Evolutionary conservation across 345 rosid genomes (phyloP).

Genomic region (Citrus hindsii): DNA sequence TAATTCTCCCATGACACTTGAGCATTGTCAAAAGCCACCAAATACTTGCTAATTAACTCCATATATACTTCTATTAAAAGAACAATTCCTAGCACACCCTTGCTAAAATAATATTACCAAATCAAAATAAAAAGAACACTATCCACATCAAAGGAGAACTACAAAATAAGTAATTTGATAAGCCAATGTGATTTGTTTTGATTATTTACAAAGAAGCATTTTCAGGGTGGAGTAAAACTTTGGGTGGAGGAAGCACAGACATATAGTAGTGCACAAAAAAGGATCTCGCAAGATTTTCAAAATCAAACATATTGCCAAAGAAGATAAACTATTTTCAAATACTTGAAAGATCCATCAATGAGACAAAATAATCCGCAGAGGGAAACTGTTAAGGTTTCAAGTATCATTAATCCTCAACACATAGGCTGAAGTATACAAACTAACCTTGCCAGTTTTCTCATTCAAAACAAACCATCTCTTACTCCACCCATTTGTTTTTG

Average conservation of each 20-base stretch:
- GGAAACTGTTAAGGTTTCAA: not conserved
- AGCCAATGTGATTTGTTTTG: not conserved
- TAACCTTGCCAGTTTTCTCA: conserved; percentile 96
- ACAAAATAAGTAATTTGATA: not conserved
- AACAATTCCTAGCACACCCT: not conserved
- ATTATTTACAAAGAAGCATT: not conserved
- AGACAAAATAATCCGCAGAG: not conserved
- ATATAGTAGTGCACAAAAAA: not conserved
- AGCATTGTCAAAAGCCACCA: not conserved
- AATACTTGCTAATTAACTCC: not conserved
- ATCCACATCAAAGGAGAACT: not conserved
- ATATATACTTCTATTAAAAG: not conserved
- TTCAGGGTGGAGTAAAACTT: not conserved
- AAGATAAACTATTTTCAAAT: not conserved
- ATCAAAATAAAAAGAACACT: not conserved
- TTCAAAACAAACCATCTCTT: conserved; percentile 94
- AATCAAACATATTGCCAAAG: not conserved
- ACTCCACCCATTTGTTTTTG: conserved; percentile 89
- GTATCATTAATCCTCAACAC: not conserved
- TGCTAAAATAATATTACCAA: not conserved
- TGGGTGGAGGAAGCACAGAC: not conserved
- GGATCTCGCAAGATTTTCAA: not conserved
- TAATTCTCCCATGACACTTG: not conserved
- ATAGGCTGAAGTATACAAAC: conserved; percentile 12
- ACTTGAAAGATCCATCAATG: not conserved